Base-by-base conservation (phyloP, 345 rosid species). In the Aquilaria sinensis region DNA sequence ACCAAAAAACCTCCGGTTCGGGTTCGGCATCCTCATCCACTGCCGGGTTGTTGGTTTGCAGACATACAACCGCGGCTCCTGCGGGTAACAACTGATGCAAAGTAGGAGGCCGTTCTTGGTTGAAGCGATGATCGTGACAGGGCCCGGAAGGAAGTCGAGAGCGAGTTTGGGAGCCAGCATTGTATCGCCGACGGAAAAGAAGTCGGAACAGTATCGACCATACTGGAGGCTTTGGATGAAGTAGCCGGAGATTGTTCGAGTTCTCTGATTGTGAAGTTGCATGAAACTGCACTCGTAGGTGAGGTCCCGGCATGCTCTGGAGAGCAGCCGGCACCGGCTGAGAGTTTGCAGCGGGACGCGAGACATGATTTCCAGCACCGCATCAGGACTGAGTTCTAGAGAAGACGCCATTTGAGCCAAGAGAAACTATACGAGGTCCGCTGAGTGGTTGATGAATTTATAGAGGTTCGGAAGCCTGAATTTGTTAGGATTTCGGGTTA, bases 41-140 rank as follows among this genome's bases (percentile, higher is more conserved):
- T 71, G 63, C 11, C 37, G 56, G 2, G 70, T 78, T 6, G 48
- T 50, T 0, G 76, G 78, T 31, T 77, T 77, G 45, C 76, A 74
- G 14, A 77, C 62, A 58, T 63, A 77, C 55, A 60, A 65, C 5
- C 9, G 68, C 23, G 23, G 23, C 3, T 61, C 10, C 10, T 23
- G 32, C 3, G 3, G 9, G 1, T 1, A 1, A 0, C 2, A 0
- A 15, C 29, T 49, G 14, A 31, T 6, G 34, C 65, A 68, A 7
- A 66, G 30, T 47, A 65, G 7, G 13, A 71, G 3, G 5, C 73
- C 68, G 48, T 58, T 63, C 4, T 32, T 15, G 9, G 12, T 47
- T 1, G 47, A n/a, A 10, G 64, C 56, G 6, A 50, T 31, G 34
- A 61, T 50, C 11, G 23, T 11, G 0, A 51, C 15, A 5, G 9